Base-by-base conservation (phyloP, 768 basidiomycete genomes). In the Pleurotus salmoneostramineus region DNA sequence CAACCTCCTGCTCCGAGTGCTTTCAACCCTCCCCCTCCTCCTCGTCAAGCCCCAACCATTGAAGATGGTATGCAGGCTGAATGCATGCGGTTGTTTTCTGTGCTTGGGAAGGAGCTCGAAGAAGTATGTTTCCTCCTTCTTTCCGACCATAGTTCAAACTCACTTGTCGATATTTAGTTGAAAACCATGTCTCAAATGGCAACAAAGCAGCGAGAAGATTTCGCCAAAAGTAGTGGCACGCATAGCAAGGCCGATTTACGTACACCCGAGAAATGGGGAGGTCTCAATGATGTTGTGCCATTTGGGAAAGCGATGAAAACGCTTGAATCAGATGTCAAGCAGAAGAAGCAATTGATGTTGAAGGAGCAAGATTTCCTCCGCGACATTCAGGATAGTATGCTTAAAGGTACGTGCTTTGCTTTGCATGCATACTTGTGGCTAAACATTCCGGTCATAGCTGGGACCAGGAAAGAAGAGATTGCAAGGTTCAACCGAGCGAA, bases 391-490 rank as follows among this genome's bases (percentile, higher is more conserved):
- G 84, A 81, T 57, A 79, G 78, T 56, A 74, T 92, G 69, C 75
- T 93, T 3, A 87, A 85, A 74, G 84, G 91, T 87, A 55, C 31
- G 75, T 68, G 8, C 15, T 56, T 17, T 44, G 5, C 4, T 10
- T 57, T 27, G 50, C 36, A 59, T 5, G 3, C 27, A 11, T 15
- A 12, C 37, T 12, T 36, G n/a, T 21, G 47, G 12, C 46, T 21
- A 59, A 58, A 21, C 15, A 21, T 27, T 54, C 8, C 58, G 32
- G 50, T 47, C 43, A 42, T 64, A 96, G 95, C 87, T 42, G 85
- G 83, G 50, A 91, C 90, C 59, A 84, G 90, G 62, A 82, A 82
- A 62, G 93, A 95, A 67, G 94, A 97, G 65, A 88, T 93, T 27
- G 75, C 77, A 14, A 83, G 92, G 4, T 95, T 93, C 69, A 78